These are phyloP conservation scores for Pichia phayaonensis DNA, from an alignment of 805 yeast species.

Conservation along the genomic window DNA sequence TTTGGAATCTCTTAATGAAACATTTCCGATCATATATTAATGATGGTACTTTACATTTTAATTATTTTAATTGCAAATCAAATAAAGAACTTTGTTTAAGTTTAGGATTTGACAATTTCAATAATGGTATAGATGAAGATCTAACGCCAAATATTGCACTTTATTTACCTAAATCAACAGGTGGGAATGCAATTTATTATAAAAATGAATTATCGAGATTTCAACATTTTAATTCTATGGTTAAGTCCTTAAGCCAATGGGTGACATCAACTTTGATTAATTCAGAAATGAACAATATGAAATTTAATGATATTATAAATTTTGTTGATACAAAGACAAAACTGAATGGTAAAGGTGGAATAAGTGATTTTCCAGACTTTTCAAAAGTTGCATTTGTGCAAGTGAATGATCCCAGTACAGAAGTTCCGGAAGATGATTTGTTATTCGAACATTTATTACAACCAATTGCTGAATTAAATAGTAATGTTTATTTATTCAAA, in stretches of 20 bases:
- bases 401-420: slow-evolving; percentile 41
- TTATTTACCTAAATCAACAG: slow-evolving; percentile 45
- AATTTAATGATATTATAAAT: slow-evolving; percentile 6
- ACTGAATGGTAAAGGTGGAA: slow-evolving; percentile 8
- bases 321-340: slow-evolving; percentile 2
- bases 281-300: slow-evolving; percentile 3
- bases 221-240: slow-evolving; percentile 10
- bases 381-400: slow-evolving; percentile 48
- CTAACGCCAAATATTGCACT: slow-evolving; percentile 22
- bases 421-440: slow-evolving; percentile 54
- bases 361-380: slow-evolving; percentile 24
- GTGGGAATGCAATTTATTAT: slow-evolving; percentile 43
- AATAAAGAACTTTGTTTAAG: slow-evolving; percentile 44
- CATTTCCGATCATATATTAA: slow-evolving; percentile 25
- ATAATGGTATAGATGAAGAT: slow-evolving; percentile 7
- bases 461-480: slow-evolving; percentile 49
- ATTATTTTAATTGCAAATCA: slow-evolving; percentile 52
- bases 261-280: slow-evolving; percentile 30
- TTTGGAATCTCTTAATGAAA: slow-evolving; percentile 54
- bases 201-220: slow-evolving; percentile 5
- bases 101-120: slow-evolving; percentile 37
- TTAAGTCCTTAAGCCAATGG: slow-evolving; percentile 34
- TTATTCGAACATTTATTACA: slow-evolving; percentile 55
- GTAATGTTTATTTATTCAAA: slow-evolving; percentile 45
- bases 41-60: slow-evolving; percentile 23